A percentile compares a stretch with the other conserved stretches of the same genome.
These are phyloP conservation scores for Boechera retrofracta DNA, from an alignment of 345 rosid species.

Conservation along the genomic window DNA sequence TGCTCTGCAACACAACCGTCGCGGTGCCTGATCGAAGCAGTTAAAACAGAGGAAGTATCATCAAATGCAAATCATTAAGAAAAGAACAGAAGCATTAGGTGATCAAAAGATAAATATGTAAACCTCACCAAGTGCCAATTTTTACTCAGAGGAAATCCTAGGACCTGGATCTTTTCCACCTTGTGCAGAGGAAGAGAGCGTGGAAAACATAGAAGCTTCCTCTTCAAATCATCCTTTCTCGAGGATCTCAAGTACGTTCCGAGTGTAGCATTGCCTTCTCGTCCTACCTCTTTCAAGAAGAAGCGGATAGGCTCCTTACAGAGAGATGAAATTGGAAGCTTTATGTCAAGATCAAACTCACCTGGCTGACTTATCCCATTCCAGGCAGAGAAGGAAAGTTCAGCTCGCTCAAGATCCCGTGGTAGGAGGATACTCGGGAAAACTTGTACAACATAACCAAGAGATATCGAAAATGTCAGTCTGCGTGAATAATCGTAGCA, in stretches of 20 bases:
- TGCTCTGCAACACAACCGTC: conserved; percentile 80
- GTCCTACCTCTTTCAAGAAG: conserved; percentile 52
- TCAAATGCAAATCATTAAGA: conserved; percentile 13
- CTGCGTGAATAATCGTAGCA: conserved; percentile 66
- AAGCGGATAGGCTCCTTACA: conserved; percentile 47
- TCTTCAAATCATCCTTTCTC: conserved; percentile 64
- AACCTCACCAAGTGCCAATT: conserved; percentile 83
- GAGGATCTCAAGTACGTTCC: conserved; percentile 61
- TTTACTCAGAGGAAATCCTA: conserved; percentile 60
- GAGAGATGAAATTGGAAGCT: conserved; percentile 62
- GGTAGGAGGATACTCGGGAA: conserved; percentile 70
- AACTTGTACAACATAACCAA: conserved; percentile 86
- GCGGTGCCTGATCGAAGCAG: conserved; percentile 57
- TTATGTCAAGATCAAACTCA: conserved; percentile 87
- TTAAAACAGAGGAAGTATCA: conserved; percentile 12
- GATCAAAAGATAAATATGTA: conserved; percentile 10
- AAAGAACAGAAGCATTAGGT: not conserved
- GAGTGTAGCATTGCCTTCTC: conserved; percentile 60
- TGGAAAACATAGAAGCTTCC: conserved; percentile 77
- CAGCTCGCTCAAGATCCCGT: conserved; percentile 77
- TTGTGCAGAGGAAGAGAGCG: conserved; percentile 63
- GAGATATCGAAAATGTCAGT: conserved; percentile 68
- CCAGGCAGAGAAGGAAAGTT: conserved; percentile 86
- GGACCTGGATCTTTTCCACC: conserved; percentile 63
- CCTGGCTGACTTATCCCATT: conserved; percentile 54